phyloP scores from a whole-genome alignment of 2,329 filamentous ascomycete species.

The Aschersonia sp. region DNA sequence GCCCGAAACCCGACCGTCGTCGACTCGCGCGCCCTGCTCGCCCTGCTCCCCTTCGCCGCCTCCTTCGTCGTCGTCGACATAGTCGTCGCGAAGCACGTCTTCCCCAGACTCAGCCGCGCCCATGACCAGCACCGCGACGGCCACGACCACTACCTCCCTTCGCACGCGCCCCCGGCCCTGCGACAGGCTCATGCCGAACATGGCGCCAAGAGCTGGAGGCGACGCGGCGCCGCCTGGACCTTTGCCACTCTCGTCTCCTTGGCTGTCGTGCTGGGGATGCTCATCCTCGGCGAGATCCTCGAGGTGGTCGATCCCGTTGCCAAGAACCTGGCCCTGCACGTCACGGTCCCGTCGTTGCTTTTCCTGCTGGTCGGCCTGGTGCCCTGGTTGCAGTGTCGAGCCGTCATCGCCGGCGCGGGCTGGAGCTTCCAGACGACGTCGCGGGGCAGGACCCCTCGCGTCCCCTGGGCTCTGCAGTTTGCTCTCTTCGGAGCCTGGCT shows the following conservation, averaged over 20 bases:
- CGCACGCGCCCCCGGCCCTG: slow-evolving; percentile 44
- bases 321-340: slow-evolving; percentile 50
- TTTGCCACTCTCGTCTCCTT: slow-evolving; percentile 69
- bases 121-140: slow-evolving; percentile 33
- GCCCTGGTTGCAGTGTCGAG: slow-evolving; percentile 66
- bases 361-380: slow-evolving; percentile 61
- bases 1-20: slow-evolving; percentile 25
- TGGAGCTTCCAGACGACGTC: slow-evolving; percentile 46
- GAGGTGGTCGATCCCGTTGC: slow-evolving; percentile 57
- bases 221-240: slow-evolving; percentile 42
- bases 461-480: slow-evolving; percentile 51
- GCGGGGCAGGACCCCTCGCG: slow-evolving; percentile 39
- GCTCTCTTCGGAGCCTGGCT: slow-evolving; percentile 55
- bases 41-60: slow-evolving; percentile 56
- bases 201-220: slow-evolving; percentile 33
- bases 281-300: slow-evolving; percentile 75
- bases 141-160: slow-evolving; percentile 40
- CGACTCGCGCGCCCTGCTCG: slow-evolving; percentile 32
- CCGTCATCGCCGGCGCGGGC: slow-evolving; percentile 40
- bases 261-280: slow-evolving; percentile 61
- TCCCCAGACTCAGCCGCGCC: slow-evolving; percentile 53
- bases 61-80: slow-evolving; percentile 52
- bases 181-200: slow-evolving; percentile 46
- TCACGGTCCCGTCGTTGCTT: slow-evolving; percentile 57
- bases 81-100: slow-evolving; percentile 53